Evolutionary conservation across 371 early-diverging fungal species (phyloP).

Genomic region (Actinomucor elegans): DNA sequence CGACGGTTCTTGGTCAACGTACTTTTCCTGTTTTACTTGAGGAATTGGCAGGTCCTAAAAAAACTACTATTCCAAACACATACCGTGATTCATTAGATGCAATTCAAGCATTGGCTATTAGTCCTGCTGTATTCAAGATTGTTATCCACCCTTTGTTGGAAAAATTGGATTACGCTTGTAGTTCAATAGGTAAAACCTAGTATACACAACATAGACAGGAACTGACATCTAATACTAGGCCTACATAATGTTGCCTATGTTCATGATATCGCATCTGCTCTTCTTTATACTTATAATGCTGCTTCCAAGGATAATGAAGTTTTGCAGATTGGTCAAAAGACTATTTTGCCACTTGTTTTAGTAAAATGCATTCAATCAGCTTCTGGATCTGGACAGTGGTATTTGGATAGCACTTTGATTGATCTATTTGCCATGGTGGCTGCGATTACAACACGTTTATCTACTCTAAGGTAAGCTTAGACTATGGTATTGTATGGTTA

Average conservation of each 20-base stretch:
- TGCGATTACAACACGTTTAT: slow-evolving; percentile 19
- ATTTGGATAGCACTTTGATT: slow-evolving; percentile 14
- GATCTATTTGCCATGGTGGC: slow-evolving; percentile 16
- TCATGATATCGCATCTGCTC: slow-evolving; percentile 13
- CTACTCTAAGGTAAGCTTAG: slow-evolving; percentile 10
- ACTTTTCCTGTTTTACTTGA: slow-evolving; percentile 19
- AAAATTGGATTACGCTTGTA: slow-evolving; percentile 16
- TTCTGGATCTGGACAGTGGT: slow-evolving; percentile 10
- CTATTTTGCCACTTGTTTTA: slow-evolving; percentile 20
- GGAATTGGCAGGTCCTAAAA: neutral
- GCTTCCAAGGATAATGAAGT: slow-evolving; percentile 17
- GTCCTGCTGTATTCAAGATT: slow-evolving; percentile 19
- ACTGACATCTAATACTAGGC: too few species aligned
- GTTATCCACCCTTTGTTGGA: slow-evolving; percentile 12
- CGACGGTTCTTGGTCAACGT: slow-evolving; percentile 6
- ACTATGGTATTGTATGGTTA: neutral
- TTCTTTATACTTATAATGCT: slow-evolving; percentile 14
- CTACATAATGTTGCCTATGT: slow-evolving; percentile 11
- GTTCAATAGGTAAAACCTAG: slow-evolving; percentile 4
- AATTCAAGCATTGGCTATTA: slow-evolving; percentile 4
- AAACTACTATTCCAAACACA: neutral
- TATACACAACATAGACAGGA: too few species aligned
- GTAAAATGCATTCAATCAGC: neutral
- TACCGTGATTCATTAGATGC: slow-evolving; percentile 10
- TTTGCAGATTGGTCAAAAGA: slow-evolving; percentile 10